Base-by-base conservation (phyloP, 2,329 filamentous ascomycete species). In the Mariannaea sp. region DNA sequence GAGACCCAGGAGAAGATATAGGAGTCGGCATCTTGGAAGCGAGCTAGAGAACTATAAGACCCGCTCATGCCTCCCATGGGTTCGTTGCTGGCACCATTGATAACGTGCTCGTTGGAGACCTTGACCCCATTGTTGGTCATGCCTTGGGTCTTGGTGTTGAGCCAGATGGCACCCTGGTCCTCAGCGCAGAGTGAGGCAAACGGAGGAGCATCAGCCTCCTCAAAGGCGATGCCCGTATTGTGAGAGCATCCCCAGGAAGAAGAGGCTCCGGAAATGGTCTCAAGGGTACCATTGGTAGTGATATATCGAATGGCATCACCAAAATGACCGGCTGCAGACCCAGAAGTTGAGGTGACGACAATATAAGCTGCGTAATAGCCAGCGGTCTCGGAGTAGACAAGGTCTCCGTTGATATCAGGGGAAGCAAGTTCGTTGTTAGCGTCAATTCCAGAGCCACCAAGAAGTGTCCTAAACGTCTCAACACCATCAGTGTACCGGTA, bases 1-100 rank as follows among this genome's bases (percentile, higher is more conserved):
- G 83, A 84, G 13, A 83, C 80, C 83, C 83, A 86, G 16, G 82
- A 74, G 66, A 85, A 83, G 70, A 85, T 81, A 68, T 86, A 86
- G 1, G 74, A 72, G 46, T 75, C 73, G 16, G 74, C 75, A 52
- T 71, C 74, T 38, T 76, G 68, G 69, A 85, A 84, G 5, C 78
- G 77, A 78, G 65, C 79, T 16, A 86, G 76, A 7, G 71, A 73
- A 60, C 79, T 83, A 73, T 84, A 86, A 2, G 81, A 84, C 24
- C 83, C 83, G n/a, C 76, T 75, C 80, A 83, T 86, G 46, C 83
- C 83, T 33, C 83, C 83, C 77, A 85, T 80, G 22, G 81, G 72
- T 67, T 86, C 83, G 41, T 81, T 80, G 33, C 74, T 76, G 5
- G 68, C 81, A 32, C 83, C 83, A 63, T 86, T 85, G 55, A 80